A percentile compares a stretch with the other conserved stretches of the same genome.
Evolutionary conservation across 257 asterid genomes (phyloP).

Genomic region (Marsdenia floribunda): DNA sequence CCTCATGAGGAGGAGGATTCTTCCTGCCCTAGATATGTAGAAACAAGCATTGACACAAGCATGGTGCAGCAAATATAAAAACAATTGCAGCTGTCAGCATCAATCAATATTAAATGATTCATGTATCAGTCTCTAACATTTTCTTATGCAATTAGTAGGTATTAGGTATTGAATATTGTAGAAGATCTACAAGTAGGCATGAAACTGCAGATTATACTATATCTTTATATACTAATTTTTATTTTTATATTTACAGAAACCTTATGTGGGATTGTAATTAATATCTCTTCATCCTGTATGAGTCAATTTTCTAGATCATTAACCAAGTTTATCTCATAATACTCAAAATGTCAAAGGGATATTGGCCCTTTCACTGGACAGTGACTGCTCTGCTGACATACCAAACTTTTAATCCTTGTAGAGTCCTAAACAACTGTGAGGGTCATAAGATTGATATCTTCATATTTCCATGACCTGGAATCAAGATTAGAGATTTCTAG

Average conservation of each 20-base stretch:
- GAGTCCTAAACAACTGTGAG: not conserved
- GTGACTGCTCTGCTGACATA: not conserved
- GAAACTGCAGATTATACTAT: not conserved
- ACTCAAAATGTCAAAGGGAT: not conserved
- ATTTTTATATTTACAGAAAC: not conserved
- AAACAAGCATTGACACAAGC: constrained; percentile 7
- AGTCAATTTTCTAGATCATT: not conserved
- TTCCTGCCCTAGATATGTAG: not conserved
- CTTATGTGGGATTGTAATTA: not conserved
- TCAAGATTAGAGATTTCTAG: not conserved
- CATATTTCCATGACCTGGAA: not conserved
- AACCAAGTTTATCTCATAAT: not conserved
- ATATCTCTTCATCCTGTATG: not conserved
- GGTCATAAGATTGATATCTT: not conserved
- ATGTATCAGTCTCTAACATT: not conserved
- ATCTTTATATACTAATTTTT: not conserved
- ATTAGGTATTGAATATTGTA: constrained; percentile 8
- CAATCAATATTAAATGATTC: not conserved
- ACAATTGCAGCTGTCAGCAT: not conserved
- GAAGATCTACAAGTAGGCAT: not conserved
- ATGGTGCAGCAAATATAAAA: not conserved
- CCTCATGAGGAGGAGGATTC: constrained; percentile 7
- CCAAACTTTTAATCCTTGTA: not conserved
- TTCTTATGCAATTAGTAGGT: constrained; percentile 5
- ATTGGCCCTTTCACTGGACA: not conserved